Evolutionary conservation across 2,329 filamentous ascomycete genomes (phyloP).

Genomic region (Cadophora malorum): DNA sequence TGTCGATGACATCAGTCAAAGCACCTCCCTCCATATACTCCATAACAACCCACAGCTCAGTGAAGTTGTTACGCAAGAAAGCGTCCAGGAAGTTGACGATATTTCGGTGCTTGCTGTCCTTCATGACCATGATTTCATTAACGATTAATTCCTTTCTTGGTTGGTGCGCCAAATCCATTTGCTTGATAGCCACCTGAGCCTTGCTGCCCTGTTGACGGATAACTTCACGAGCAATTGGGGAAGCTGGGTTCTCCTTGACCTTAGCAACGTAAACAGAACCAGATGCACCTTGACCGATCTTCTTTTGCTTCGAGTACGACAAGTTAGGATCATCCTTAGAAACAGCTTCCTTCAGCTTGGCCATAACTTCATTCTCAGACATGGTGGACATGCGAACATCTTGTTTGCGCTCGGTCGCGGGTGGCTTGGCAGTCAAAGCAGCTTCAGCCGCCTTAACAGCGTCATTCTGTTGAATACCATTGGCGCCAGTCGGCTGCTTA

Average conservation of each 20-base stretch:
- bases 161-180: slow-evolving; percentile 98
- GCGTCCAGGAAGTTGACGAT: slow-evolving; percentile 99
- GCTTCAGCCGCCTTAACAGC: slow-evolving; percentile 88
- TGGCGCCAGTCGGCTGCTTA: slow-evolving; percentile 59
- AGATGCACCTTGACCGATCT: slow-evolving; percentile 97
- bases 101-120: slow-evolving; percentile 96
- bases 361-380: slow-evolving; percentile 97
- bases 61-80: slow-evolving; percentile 91
- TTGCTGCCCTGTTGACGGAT: slow-evolving; percentile 79
- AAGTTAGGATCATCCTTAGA: slow-evolving; percentile 94
- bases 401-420: slow-evolving; percentile 76
- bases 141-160: slow-evolving; percentile 98
- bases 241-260: slow-evolving; percentile 87
- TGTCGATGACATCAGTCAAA: slow-evolving; percentile 97
- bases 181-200: slow-evolving; percentile 96
- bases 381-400: slow-evolving; percentile 99
- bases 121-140: slow-evolving; percentile 99
- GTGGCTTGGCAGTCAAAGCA: slow-evolving; percentile 83
- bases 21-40: slow-evolving; percentile 99
- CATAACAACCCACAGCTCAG: slow-evolving; percentile 99
- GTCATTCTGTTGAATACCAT: slow-evolving; percentile 57
- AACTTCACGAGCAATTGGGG: slow-evolving; percentile 77
- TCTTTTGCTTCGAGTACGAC: slow-evolving; percentile 99
- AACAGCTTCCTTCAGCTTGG: slow-evolving; percentile 89
- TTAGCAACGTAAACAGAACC: slow-evolving; percentile 98